Conservation (phyloP, 2,329 filamentous ascomycete genomes). For the Paraconiothyrium sp. region DNA sequence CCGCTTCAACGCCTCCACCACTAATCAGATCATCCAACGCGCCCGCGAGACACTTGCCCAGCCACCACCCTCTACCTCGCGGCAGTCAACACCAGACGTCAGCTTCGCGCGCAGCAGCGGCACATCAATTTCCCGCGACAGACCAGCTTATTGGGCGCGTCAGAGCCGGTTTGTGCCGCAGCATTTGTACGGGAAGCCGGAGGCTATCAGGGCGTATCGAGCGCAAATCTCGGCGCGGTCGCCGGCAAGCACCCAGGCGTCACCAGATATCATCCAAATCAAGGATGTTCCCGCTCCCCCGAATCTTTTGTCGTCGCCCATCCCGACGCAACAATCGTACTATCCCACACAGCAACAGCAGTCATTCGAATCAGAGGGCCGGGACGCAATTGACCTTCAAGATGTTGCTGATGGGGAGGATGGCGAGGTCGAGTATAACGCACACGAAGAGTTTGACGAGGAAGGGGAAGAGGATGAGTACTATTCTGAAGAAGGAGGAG, state of each 20-base stretch:
- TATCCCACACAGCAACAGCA: slow-evolving; percentile 17
- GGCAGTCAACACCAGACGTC: slow-evolving; percentile 19
- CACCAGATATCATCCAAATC: slow-evolving; percentile 35
- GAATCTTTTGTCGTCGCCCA: slow-evolving; percentile 31
- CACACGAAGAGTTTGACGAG: slow-evolving; percentile 24
- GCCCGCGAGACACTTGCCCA: slow-evolving; percentile 26
- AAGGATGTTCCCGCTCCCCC: slow-evolving; percentile 30
- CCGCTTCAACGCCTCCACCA: slow-evolving; percentile 11
- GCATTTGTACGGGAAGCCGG: slow-evolving; percentile 46
- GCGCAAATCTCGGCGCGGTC: slow-evolving; percentile 25
- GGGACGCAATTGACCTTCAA: slow-evolving; percentile 12
- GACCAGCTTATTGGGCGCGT: slow-evolving; percentile 44
- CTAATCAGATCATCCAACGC: slow-evolving; percentile 30
- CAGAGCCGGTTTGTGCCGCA: slow-evolving; percentile 46
- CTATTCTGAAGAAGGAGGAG: slow-evolving; percentile 10
- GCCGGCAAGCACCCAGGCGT: slow-evolving; percentile 27
- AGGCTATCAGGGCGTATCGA: slow-evolving; percentile 41
- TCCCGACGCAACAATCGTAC: slow-evolving; percentile 34
- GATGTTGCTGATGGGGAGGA: slow-evolving; percentile 20
- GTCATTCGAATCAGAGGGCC: slow-evolving; percentile 17
- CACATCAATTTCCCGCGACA: slow-evolving; percentile 19
- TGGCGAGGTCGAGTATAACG: slow-evolving; percentile 20
- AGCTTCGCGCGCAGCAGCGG: slow-evolving; percentile 27
- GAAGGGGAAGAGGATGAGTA: slow-evolving; percentile 25
- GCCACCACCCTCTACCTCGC: slow-evolving; percentile 15